A percentile compares a stretch with the other conserved stretches of the same genome.
Evolutionary conservation across 2,329 filamentous ascomycete species (phyloP).

Genomic region (Cercospora berteroae): DNA sequence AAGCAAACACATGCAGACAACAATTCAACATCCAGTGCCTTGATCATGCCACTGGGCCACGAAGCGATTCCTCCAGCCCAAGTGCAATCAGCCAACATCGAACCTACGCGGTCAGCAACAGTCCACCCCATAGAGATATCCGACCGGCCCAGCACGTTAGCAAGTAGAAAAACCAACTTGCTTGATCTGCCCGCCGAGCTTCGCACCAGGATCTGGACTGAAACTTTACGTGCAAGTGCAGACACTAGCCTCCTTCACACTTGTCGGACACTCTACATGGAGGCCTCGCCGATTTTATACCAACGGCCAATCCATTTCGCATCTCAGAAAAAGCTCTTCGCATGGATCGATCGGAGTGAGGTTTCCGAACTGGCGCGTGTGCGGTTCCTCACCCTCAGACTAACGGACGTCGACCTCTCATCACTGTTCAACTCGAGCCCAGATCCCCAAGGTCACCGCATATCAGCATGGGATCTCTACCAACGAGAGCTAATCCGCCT

Average conservation of each 20-base stretch:
- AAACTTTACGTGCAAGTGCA: neutral
- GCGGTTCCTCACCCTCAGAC: slow-evolving; percentile 21
- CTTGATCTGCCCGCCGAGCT: slow-evolving; percentile 24
- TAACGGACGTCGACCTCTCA: slow-evolving; percentile 34
- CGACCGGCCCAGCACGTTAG: neutral
- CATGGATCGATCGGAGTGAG: slow-evolving; percentile 29
- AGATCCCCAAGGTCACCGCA: slow-evolving; percentile 3
- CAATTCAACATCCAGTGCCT: neutral
- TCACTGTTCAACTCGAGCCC: slow-evolving; percentile 20
- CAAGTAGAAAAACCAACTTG: neutral
- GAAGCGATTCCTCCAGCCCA: neutral
- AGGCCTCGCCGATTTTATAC: slow-evolving; percentile 26
- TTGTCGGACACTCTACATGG: slow-evolving; percentile 28
- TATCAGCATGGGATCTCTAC: slow-evolving; percentile 29
- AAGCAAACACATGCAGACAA: neutral
- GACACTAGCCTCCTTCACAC: slow-evolving; percentile 21
- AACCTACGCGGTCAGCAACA: neutral
- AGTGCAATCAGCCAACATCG: neutral
- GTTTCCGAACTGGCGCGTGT: slow-evolving; percentile 27
- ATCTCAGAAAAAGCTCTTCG: slow-evolving; percentile 31
- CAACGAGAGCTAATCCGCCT: slow-evolving; percentile 29
- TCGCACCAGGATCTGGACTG: slow-evolving; percentile 14
- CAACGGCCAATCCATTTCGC: slow-evolving; percentile 27
- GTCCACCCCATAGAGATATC: neutral
- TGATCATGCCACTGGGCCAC: neutral